Evolutionary conservation across 306 rosid genomes (phyloP), one percentile per base, ranked within the genome.

Genomic region (Corylus heterophylla): DNA sequence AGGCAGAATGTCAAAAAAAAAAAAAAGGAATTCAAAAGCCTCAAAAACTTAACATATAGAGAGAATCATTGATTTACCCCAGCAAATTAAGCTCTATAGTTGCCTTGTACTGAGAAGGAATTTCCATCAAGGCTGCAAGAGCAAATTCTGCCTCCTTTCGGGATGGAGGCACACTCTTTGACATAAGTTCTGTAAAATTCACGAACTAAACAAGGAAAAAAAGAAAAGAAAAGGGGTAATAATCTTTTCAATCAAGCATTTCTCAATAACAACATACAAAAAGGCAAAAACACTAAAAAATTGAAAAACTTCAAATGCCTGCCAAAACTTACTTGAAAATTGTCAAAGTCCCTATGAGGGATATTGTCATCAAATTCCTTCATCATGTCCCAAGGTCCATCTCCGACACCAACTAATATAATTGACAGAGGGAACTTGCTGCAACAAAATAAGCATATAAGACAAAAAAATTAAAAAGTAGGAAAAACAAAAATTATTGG

Each of bases 301-400:
- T 39, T 11, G 25, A 55, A 44, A 64, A 37, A 56, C 47, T 74
- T 22, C 63, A 52, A 35, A 61, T 48, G 35, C 54, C 61, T 69
- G 27, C 67, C 29, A 48, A 22, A 73, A 79, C 86, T 50, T 76
- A 95, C 99, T 85, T 95, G 99, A 83, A 95, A 95, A 82, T 95
- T 95, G 86, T 95, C 99, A 8, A 95, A 93, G 42, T 77, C 90
- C 25, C 99, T 90, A 67, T 97, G 78, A 25, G 99, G 99, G 64
- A 93, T 95, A 76, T 95, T 95, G 86, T 95, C 99, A 68, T 92
- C 99, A 45, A 95, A 95, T 72, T 91, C 94, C 85, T 83, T 87
- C 99, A 95, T 95, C 93, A 84, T 95, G 85, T 95, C 98, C 99
- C 99, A 95, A 31, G 99, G 99, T 54, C 99, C 99, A 85, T 95